Conservation (phyloP, 345 rosid species). For the Trapa bicornis region DNA sequence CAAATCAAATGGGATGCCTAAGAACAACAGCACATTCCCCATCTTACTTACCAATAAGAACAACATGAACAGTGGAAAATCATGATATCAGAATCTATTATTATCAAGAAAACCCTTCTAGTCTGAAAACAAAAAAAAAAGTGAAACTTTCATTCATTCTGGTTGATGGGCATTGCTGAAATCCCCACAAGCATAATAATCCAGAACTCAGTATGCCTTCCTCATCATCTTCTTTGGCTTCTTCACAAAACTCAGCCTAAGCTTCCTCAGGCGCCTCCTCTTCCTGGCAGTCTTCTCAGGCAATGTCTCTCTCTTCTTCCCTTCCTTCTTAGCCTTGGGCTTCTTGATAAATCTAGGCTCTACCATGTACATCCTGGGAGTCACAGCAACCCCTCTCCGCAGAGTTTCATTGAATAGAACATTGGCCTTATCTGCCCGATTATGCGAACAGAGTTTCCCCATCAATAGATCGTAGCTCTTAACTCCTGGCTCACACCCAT, state of each 20-base stretch:
- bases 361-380: constrained; percentile 58
- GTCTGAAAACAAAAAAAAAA: not conserved
- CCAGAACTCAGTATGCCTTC: constrained; percentile 9
- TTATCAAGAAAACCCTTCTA: constrained; percentile 1
- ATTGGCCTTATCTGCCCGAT: constrained; percentile 66
- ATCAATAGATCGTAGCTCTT: constrained; percentile 76
- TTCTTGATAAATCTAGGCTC: constrained; percentile 57
- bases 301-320: constrained; percentile 83
- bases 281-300: constrained; percentile 94
- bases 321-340: constrained; percentile 42
- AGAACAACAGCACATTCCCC: too few species aligned
- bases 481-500: constrained; percentile 60
- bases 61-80: not conserved
- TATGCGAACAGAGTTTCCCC: constrained; percentile 57
- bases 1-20: too few species aligned
- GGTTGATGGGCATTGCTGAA: not conserved
- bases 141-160: not conserved
- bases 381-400: constrained; percentile 49
- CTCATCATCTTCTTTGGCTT: constrained; percentile 57
- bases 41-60: too few species aligned
- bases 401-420: constrained; percentile 55
- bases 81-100: not conserved
- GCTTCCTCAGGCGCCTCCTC: constrained; percentile 68
- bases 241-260: constrained; percentile 80
- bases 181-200: not conserved